Conservation (phyloP, 768 basidiomycete genomes). For the Leccinum variicolor region DNA sequence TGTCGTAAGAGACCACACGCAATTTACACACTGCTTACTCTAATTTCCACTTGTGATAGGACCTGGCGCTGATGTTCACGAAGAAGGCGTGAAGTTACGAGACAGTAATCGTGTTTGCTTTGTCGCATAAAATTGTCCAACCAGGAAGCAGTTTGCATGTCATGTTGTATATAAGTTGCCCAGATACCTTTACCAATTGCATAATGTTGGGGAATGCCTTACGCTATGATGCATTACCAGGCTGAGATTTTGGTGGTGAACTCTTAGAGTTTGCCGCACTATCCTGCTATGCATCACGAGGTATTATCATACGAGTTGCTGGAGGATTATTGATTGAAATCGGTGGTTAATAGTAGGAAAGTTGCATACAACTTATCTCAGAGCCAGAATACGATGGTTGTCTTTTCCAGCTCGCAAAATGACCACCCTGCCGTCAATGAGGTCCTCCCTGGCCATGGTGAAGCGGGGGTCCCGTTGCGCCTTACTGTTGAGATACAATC, state of each 20-base stretch:
- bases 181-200: not conserved
- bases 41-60: conserved; percentile 14
- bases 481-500: conserved; percentile 69
- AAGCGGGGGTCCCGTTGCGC: conserved; percentile 49
- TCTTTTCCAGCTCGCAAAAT: conserved; percentile 76
- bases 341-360: not conserved
- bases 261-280: too few relatives aligned
- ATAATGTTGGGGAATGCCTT: too few relatives aligned
- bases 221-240: too few relatives aligned
- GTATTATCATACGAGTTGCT: not conserved
- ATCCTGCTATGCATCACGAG: too few relatives aligned
- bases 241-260: too few relatives aligned
- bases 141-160: not conserved
- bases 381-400: conserved; percentile 55
- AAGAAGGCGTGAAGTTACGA: conserved; percentile 2
- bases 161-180: not conserved
- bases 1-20: conserved; percentile 15
- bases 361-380: conserved; percentile 18
- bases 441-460: conserved; percentile 39
- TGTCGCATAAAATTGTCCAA: not conserved
- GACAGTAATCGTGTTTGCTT: not conserved
- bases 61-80: conserved; percentile 18
- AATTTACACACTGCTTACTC: not conserved
- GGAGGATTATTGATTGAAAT: not conserved
- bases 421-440: conserved; percentile 60